phyloP scores from a whole-genome alignment of 2,329 filamentous ascomycete species.

The Thielaviopsis populi region DNA sequence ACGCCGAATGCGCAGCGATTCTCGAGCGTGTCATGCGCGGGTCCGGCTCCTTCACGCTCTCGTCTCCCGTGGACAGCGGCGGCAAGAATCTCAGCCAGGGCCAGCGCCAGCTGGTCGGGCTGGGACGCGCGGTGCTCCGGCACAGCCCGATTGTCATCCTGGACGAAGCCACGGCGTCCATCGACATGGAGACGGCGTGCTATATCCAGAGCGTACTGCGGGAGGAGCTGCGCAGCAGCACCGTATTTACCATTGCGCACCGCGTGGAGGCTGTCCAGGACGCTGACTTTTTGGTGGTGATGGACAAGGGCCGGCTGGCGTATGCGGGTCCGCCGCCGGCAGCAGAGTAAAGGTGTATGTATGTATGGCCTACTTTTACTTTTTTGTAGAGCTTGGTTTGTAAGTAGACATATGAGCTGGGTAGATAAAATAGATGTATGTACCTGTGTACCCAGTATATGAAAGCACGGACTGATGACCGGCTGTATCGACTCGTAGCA shows the following conservation, averaged over 20 bases:
- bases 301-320: constrained; percentile 38
- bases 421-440: constrained; percentile 2
- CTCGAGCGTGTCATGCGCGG: constrained; percentile 37
- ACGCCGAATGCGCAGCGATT: constrained; percentile 34
- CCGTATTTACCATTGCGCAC: constrained; percentile 53
- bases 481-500: too few relatives aligned
- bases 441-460: background rate
- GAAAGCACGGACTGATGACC: background rate
- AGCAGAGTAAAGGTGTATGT: too few relatives aligned
- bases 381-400: background rate
- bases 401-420: background rate
- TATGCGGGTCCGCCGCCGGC: constrained; percentile 30
- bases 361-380: background rate
- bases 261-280: constrained; percentile 46
- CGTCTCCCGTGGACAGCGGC: constrained; percentile 40
- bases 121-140: constrained; percentile 44
- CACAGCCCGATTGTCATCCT: constrained; percentile 45
- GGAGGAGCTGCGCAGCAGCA: constrained; percentile 39
- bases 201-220: constrained; percentile 43
- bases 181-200: constrained; percentile 43
- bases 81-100: constrained; percentile 49
- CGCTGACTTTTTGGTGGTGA: constrained; percentile 38
- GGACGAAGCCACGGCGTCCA: constrained; percentile 51
- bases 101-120: constrained; percentile 46
- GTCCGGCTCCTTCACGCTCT: constrained; percentile 28